A percentile compares a stretch with the other conserved stretches of the same genome.
Conservation (phyloP, 164 flowering plant species). For the Warburgia ugandensis region DNA sequence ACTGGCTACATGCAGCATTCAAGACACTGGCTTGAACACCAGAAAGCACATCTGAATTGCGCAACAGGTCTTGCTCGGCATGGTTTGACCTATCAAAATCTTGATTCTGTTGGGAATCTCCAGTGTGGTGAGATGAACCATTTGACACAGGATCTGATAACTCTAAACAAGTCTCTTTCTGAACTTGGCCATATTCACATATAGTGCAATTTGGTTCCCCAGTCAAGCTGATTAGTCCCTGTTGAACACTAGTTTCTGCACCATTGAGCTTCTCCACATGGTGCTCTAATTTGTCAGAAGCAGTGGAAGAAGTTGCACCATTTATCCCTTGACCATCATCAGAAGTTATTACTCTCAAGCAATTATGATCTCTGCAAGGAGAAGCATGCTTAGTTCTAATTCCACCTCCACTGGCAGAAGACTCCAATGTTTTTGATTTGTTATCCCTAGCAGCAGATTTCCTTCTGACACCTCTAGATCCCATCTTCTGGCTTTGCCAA, state of each 20-base stretch:
- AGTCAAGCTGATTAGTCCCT: background rate
- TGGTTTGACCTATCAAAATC: conserved; percentile 8
- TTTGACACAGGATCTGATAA: background rate
- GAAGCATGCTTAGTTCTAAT: conserved; percentile 11
- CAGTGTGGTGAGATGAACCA: conserved; percentile 2
- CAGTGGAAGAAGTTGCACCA: conserved; percentile 11
- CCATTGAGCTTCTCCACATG: conserved; percentile 14
- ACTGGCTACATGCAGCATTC: too few relatives aligned
- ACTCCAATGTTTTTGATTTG: conserved; percentile 11
- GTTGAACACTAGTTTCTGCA: background rate
- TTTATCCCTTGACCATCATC: conserved; percentile 21
- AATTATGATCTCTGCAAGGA: conserved; percentile 6
- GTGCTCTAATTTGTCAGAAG: conserved; percentile 11
- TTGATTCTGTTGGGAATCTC: conserved; percentile 10
- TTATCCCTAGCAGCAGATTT: conserved; percentile 6
- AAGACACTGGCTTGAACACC: conserved; percentile 10
- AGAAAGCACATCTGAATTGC: conserved; percentile 13
- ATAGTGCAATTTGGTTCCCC: conserved; percentile 2
- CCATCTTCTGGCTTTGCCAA: conserved; percentile 24
- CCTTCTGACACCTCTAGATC: conserved; percentile 5
- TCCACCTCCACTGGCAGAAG: conserved; percentile 20
- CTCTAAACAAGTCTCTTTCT: conserved; percentile 3
- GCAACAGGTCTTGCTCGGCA: conserved; percentile 14
- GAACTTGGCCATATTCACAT: conserved; percentile 12
- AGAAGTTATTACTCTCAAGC: conserved; percentile 3